These are phyloP conservation scores for Globisporangium barbulae DNA, from an alignment of 352 stramenopile species.

Conservation along the genomic window DNA sequence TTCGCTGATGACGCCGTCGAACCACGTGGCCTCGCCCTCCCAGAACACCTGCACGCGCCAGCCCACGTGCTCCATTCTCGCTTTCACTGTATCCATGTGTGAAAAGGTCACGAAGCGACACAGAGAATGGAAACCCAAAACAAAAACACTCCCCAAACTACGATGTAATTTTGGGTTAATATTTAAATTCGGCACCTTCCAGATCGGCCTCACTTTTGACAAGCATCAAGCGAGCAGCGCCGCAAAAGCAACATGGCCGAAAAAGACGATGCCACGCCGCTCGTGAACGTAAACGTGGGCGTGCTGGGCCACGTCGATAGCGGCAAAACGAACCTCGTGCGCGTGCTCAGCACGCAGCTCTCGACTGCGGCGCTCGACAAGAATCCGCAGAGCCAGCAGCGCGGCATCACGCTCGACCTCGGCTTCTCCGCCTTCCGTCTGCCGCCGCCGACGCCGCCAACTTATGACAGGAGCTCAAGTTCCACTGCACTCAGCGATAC, in stretches of 20 bases:
- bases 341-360: slow-evolving; percentile 95
- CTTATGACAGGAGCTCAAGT: not conserved
- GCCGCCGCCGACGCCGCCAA: slow-evolving; percentile 12
- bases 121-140: not conserved
- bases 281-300: slow-evolving; percentile 96
- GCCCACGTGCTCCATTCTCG: slow-evolving; percentile 25
- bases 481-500: not conserved
- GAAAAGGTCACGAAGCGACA: not conserved
- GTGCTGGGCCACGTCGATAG: slow-evolving; percentile 98
- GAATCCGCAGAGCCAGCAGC: slow-evolving; percentile 93
- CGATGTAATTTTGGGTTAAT: not conserved
- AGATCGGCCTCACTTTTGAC: not conserved
- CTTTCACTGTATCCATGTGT: not conserved
- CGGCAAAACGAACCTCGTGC: slow-evolving; percentile 97
- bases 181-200: not conserved
- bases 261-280: not conserved
- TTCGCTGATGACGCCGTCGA: slow-evolving; percentile 44
- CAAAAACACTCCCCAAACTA: not conserved
- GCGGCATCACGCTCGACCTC: slow-evolving; percentile 98
- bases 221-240: not conserved
- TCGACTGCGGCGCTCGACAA: slow-evolving; percentile 99
- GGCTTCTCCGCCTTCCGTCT: slow-evolving; percentile 97
- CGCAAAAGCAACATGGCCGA: not conserved
- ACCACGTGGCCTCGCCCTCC: slow-evolving; percentile 66
- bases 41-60: slow-evolving; percentile 64